Evolutionary conservation across 2,329 filamentous ascomycete genomes (phyloP), one percentile per base, ranked within the genome.

Genomic region (Monosporascus sp.): DNA sequence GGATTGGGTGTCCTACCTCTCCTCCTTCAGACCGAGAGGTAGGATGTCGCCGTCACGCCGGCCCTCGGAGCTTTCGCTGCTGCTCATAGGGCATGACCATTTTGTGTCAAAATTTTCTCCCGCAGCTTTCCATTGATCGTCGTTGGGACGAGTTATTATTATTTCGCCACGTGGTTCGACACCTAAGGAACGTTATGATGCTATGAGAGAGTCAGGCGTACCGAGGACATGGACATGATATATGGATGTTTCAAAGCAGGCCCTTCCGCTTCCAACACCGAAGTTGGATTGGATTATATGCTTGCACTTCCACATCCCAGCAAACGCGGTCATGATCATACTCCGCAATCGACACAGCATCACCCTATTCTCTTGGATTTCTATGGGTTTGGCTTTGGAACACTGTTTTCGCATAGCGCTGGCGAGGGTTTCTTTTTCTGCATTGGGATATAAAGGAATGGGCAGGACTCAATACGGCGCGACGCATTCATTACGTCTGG

Each of bases 1-100:
- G 55, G 67, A 69, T 50, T 81, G 79, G 78, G 64, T 77, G 56
- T 62, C 63, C 39, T 79, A 78, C 60, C 73, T 81, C 55, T 77
- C 74, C 66, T 77, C 77, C 7, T 74, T 76, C 60, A 66, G 70
- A 58, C 60, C 62, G 54, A 68, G 66, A 61, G 60, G 70, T 43
- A 58, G 52, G 24, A 54, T 63, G 24, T 68, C 68, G 22, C 61
- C 64, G 35, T 61, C 63, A 56, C 70, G 67, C 56, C 70, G 69
- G 54, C 77, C 77, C 22, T 81, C 77, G 38, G 72, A 72, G 62
- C 72, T 81, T 53, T 75, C 77, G 45, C 69, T 74, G 57, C 71
- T 80, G 59, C 71, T 81, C 53, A 72, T 74, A 56, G 72, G 73
- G 59, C 70, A 78, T 56, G 69, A 73, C 61, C 70, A 70, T 54